Evolutionary conservation across 176 grass and related monocot species (phyloP).

Genomic region (Bonia amplexicaulis): DNA sequence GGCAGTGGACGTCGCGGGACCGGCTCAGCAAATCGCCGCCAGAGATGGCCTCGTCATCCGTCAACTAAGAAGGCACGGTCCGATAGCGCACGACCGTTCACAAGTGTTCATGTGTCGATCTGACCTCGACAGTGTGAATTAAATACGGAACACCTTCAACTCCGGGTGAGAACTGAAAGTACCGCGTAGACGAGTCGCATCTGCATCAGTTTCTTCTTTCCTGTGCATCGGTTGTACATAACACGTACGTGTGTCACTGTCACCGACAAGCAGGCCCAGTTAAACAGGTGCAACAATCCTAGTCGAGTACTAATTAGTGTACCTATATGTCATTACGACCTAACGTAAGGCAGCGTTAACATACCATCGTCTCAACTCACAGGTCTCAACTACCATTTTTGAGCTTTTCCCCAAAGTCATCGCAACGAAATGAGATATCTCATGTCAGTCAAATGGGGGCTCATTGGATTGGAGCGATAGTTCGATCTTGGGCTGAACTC

Average conservation of each 20-base stretch:
- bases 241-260: background rate
- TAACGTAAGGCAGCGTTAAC: background rate
- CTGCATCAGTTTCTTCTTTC: background rate
- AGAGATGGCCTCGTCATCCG: background rate
- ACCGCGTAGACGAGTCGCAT: no score
- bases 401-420: background rate
- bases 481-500: background rate
- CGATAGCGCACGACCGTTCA: no score
- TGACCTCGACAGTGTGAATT: no score
- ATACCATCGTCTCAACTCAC: background rate
- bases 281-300: background rate
- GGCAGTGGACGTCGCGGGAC: no score
- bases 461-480: constrained; percentile 4
- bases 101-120: no score
- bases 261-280: constrained; percentile 7
- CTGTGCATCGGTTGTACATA: background rate
- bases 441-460: constrained; percentile 9
- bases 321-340: background rate
- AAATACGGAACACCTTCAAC: background rate
- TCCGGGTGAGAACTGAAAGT: background rate
- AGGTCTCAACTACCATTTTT: background rate
- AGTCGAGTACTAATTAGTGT: no score
- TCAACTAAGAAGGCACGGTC: background rate
- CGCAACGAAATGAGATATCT: background rate
- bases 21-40: no score